These are phyloP conservation scores for Teunomyces stri DNA, from an alignment of 805 yeast genomes.

Conservation along the genomic window DNA sequence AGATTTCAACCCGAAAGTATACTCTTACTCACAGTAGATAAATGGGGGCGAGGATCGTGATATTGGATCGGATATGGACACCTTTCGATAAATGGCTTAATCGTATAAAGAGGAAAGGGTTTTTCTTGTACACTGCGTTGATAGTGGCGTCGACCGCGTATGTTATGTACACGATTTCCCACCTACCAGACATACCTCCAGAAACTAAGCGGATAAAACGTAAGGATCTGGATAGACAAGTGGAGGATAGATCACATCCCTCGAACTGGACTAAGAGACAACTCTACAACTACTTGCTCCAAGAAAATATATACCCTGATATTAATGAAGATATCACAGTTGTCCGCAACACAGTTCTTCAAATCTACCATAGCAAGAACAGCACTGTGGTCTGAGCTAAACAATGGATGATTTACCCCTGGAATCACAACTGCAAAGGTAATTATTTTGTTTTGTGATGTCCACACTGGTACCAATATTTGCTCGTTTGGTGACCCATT, in stretches of 20 bases:
- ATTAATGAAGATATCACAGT: constrained; percentile 15
- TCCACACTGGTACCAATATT: constrained; percentile 1
- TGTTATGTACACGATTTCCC: constrained; percentile 21
- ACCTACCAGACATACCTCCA: constrained; percentile 13
- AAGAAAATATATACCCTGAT: constrained; percentile 15
- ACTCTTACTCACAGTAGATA: too few species aligned
- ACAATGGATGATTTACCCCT: too few species aligned
- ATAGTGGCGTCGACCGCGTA: constrained; percentile 29
- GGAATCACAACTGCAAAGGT: not conserved
- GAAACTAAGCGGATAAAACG: constrained; percentile 6
- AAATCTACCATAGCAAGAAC: constrained; percentile 10
- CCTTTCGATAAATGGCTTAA: constrained; percentile 29
- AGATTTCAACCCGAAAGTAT: too few species aligned
- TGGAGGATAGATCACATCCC: constrained; percentile 3
- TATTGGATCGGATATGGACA: constrained; percentile 11
- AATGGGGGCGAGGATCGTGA: not conserved
- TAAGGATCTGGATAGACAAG: not conserved
- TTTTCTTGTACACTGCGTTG: constrained; percentile 32
- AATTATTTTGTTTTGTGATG: not conserved
- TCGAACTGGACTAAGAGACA: constrained; percentile 17
- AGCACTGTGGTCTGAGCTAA: too few species aligned
- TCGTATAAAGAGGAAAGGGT: constrained; percentile 32
- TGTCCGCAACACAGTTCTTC: constrained; percentile 12
- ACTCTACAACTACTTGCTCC: constrained; percentile 15
- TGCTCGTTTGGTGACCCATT: constrained; percentile 1